Conservation (phyloP, 1,139 yeast genomes). For the Candida albicans region DNA sequence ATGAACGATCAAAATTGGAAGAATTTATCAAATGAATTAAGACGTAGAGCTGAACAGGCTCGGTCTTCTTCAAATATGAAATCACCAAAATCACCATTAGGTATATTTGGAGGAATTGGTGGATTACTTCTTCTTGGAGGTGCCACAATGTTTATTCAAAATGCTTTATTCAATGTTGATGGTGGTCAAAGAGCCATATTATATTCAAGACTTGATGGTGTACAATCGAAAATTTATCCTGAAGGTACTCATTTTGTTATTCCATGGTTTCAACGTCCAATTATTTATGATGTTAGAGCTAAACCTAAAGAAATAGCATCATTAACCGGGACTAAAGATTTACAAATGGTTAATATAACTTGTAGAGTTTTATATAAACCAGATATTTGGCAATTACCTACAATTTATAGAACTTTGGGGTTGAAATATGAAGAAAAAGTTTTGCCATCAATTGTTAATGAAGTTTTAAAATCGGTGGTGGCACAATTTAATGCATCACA, state of each 20-base stretch:
- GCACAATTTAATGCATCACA: constrained; percentile 99
- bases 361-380: constrained; percentile 97
- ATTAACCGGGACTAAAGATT: constrained; percentile 95
- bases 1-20: constrained; percentile 67
- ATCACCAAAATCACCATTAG: constrained; percentile 53
- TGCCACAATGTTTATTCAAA: constrained; percentile 63
- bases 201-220: constrained; percentile 85
- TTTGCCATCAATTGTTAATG: constrained; percentile 94
- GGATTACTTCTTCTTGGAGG: constrained; percentile 76
- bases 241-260: constrained; percentile 95
- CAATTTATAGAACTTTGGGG: constrained; percentile 88
- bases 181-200: constrained; percentile 99
- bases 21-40: constrained; percentile 62
- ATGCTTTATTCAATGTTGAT: constrained; percentile 89
- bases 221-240: constrained; percentile 77
- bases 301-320: constrained; percentile 98
- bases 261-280: constrained; percentile 95
- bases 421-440: constrained; percentile 94
- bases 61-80: constrained; percentile 21
- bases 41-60: constrained; percentile 59
- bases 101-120: constrained; percentile 74
- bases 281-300: constrained; percentile 92
- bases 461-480: constrained; percentile 92
- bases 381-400: constrained; percentile 72
- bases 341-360: constrained; percentile 98